Conservation (phyloP, 805 yeast species). For the Starmera amethionina region DNA sequence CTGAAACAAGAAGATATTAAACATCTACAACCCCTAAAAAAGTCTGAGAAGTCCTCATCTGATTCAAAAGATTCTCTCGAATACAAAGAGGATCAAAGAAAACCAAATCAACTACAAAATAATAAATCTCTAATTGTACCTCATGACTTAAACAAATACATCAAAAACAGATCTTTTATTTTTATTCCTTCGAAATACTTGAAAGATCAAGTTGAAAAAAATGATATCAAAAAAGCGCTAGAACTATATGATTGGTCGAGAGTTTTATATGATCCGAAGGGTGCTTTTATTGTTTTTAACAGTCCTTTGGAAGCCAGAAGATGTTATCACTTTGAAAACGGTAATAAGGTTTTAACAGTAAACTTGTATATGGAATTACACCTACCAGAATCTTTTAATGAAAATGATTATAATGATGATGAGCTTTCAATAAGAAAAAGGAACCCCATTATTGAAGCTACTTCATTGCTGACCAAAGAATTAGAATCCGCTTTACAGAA, state of each 20-base stretch:
- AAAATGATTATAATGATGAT: slow-evolving; percentile 8
- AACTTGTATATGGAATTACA: slow-evolving; percentile 47
- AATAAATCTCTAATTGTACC: slow-evolving; percentile 27
- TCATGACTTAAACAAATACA: slow-evolving; percentile 33
- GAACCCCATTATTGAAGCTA: slow-evolving; percentile 48
- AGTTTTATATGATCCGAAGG: slow-evolving; percentile 49
- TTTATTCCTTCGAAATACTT: slow-evolving; percentile 42
- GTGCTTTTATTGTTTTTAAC: slow-evolving; percentile 66
- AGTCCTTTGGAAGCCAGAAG: slow-evolving; percentile 44
- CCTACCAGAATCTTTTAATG: slow-evolving; percentile 8
- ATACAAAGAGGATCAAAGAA: too few relatives aligned
- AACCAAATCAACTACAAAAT: too few relatives aligned
- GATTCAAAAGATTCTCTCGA: too few relatives aligned
- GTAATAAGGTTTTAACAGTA: slow-evolving; percentile 36
- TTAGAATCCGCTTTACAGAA: slow-evolving; percentile 51
- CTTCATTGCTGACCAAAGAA: slow-evolving; percentile 48
- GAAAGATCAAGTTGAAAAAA: slow-evolving; percentile 28
- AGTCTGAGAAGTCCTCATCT: too few relatives aligned
- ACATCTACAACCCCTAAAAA: too few relatives aligned
- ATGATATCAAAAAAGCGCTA: slow-evolving; percentile 50
- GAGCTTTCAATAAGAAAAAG: slow-evolving; percentile 9
- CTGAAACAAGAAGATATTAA: too few relatives aligned
- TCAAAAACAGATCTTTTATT: slow-evolving; percentile 50
- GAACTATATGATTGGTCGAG: slow-evolving; percentile 57
- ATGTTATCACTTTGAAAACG: slow-evolving; percentile 55